phyloP scores from a whole-genome alignment of 228 moss, liverwort and hornwort genomes.

The Sphagnum magellanicum region DNA sequence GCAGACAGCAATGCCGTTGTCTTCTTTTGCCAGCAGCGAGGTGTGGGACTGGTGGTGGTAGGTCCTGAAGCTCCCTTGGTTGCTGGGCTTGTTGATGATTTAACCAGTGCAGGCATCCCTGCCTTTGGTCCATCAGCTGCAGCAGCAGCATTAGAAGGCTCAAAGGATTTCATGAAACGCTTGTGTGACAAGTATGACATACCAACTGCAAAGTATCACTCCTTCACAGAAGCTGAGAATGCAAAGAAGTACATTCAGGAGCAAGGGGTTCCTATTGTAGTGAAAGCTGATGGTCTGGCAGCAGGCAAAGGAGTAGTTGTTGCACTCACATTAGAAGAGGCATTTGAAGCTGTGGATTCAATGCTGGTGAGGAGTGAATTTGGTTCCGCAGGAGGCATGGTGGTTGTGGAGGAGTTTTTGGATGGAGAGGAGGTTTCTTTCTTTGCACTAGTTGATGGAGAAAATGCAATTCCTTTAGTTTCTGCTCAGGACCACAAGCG shows the following conservation, averaged over 20 bases:
- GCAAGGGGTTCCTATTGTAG: conserved; percentile 81
- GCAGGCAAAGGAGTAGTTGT: conserved; percentile 94
- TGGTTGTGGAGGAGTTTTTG: conserved; percentile 85
- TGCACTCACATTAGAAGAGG: conserved; percentile 61
- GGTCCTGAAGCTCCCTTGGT: conserved; percentile 92
- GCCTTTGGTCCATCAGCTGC: conserved; percentile 73
- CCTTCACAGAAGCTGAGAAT: conserved; percentile 47
- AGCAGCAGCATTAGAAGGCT: conserved; percentile 82
- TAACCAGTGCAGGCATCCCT: conserved; percentile 44
- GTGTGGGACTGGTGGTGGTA: conserved; percentile 74
- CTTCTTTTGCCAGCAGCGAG: conserved; percentile 39
- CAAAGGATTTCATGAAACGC: conserved; percentile 90
- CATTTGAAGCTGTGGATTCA: conserved; percentile 74
- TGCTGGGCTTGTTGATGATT: conserved; percentile 70
- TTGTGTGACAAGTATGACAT: conserved; percentile 78
- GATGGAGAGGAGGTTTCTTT: conserved; percentile 94
- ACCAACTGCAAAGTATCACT: conserved; percentile 75
- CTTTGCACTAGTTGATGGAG: conserved; percentile 84
- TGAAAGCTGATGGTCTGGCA: conserved; percentile 89
- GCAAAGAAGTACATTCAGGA: conserved; percentile 67
- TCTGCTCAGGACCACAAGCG: conserved; percentile 96
- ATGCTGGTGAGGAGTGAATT: conserved; percentile 70
- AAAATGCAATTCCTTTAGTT: conserved; percentile 61
- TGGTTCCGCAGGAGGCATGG: conserved; percentile 68
- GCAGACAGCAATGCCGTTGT: conserved; percentile 50